Base-by-base conservation (phyloP, 345 rosid species). In the Eutrema yunnanense region DNA sequence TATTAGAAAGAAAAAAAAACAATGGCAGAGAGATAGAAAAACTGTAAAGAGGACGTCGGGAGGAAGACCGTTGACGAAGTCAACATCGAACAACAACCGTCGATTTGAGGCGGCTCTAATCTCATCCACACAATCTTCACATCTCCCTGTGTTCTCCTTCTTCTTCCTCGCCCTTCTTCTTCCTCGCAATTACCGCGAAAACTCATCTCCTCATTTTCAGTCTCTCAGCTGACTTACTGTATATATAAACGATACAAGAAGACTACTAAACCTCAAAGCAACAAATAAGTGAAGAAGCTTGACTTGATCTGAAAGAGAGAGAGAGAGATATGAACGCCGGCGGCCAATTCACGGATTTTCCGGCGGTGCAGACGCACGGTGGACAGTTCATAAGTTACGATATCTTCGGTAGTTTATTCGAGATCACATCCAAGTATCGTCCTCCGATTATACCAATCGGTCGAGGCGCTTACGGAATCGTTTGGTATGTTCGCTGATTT, bases 401-500 rank as follows among this genome's bases (percentile, higher is more conserved):
- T 80, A 88, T 95, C 71, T 92, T 90, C 78, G 98, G 96, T 12
- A 92, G 88, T 77, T 30, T 71, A 11, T 92, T 96, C 34, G 97
- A 96, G 70, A 82, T 90, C 72, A 87, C 99, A 14, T 53, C 92
- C 62, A 95, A 92, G 82, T 95, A 95, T 78, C 90, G 85, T 51
- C 86, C 96, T 71, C 98, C 99, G 77, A 96, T 96, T 81, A 77
- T 69, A 73, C 98, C 99, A 8, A 88, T 96, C 73, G 99, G 99
- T 8, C 97, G 98, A 7, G 98, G 98, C 46, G 99, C 99, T 4
- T 96, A 92, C 62, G 98, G 98, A 27, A 90, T 96, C 83, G 98
- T 96, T 71, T 96, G 99, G 99, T 96, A 84, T 51, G 79, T 66
- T 26, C 8, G 3, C 13, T 50, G n/a, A 26, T 4, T 9, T 27